phyloP scores from a whole-genome alignment of 306 rosid genomes.

The Vigna unguiculata region DNA sequence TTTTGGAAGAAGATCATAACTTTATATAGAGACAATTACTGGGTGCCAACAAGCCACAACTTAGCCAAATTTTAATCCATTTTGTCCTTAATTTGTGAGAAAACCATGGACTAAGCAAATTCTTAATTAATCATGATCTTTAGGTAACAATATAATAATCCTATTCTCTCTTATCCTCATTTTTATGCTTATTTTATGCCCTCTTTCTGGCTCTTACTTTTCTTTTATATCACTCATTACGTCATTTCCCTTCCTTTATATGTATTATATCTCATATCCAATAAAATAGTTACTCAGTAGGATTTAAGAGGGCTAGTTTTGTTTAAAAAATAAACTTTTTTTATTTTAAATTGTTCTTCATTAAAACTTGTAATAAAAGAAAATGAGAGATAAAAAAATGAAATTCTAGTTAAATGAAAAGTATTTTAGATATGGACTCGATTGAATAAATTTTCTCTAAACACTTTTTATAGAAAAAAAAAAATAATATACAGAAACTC shows the following conservation, averaged over 20 bases:
- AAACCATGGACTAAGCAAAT: constrained; percentile 6
- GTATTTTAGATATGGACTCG: too few species aligned
- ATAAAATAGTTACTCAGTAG: too few species aligned
- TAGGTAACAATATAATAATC: not conserved
- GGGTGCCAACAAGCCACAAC: constrained; percentile 43
- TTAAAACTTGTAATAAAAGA: too few species aligned
- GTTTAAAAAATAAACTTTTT: too few species aligned
- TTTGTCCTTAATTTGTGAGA: constrained; percentile 33
- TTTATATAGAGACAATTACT: constrained; percentile 46
- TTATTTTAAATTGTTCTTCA: too few species aligned
- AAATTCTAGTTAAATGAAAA: too few species aligned
- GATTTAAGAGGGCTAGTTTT: too few species aligned
- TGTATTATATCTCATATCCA: too few species aligned
- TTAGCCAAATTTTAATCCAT: constrained; percentile 29
- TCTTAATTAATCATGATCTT: not conserved
- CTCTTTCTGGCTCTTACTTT: not conserved
- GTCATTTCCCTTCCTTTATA: not conserved
- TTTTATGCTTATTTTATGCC: not conserved
- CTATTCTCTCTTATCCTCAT: not conserved
- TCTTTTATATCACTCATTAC: not conserved
- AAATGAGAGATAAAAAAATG: too few species aligned
- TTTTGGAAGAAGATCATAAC: constrained; percentile 17
- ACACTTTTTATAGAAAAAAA: too few species aligned
- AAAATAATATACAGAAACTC: too few species aligned
- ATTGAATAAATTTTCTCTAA: too few species aligned